Evolutionary conservation across 2,329 filamentous ascomycete genomes (phyloP).

Genomic region (Penicillium sp.): DNA sequence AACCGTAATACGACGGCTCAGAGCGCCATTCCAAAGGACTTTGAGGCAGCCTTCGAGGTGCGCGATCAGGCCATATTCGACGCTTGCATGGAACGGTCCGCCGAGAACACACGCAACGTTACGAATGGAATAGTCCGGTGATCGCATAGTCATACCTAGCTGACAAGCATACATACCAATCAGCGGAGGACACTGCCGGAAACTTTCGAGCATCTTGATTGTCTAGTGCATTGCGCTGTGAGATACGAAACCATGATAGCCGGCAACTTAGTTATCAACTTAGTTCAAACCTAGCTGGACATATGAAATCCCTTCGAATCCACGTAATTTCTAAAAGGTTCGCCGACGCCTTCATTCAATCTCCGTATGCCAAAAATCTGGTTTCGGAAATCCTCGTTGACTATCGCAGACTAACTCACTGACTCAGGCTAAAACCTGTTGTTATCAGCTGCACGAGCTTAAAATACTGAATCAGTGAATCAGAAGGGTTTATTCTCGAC

Average conservation of each 20-base stretch:
- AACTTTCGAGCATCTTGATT: not conserved
- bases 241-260: no score
- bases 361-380: not conserved
- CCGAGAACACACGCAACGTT: not conserved
- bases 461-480: no score
- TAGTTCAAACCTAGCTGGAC: no score
- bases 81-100: not conserved
- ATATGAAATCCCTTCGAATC: no score
- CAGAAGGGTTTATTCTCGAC: no score
- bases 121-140: not conserved
- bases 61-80: not conserved
- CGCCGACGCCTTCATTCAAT: not conserved
- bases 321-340: not conserved
- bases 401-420: no score
- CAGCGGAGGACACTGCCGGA: not conserved
- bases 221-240: no score
- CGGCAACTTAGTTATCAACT: no score
- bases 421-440: no score
- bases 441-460: not conserved
- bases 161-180: not conserved
- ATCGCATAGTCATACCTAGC: not conserved
- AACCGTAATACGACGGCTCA: conserved; percentile 21
- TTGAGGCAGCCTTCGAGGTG: conserved; percentile 13
- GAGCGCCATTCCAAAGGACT: conserved; percentile 12
- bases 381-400: no score